Percentiles rank a stretch among this genome's conserved stretches.
phyloP scores from a whole-genome alignment of 2,329 filamentous ascomycete genomes.

The Botryotinia globosa region DNA sequence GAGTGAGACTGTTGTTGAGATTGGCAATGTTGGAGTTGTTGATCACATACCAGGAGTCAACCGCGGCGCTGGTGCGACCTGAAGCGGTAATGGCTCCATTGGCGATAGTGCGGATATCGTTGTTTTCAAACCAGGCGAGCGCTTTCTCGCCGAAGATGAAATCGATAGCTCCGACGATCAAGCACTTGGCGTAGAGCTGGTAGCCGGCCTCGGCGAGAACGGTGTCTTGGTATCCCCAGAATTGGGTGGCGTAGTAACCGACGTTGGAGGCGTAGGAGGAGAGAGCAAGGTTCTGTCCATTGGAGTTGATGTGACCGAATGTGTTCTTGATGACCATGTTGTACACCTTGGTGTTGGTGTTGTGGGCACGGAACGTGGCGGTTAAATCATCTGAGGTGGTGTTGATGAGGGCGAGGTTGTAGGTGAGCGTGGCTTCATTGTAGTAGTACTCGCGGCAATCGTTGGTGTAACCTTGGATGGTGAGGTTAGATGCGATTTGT shows the following conservation, averaged over 20 bases:
- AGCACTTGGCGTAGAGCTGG: slow-evolving; percentile 54
- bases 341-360: slow-evolving; percentile 54
- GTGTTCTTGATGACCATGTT: slow-evolving; percentile 51
- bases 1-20: slow-evolving; percentile 41
- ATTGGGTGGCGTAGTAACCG: slow-evolving; percentile 55
- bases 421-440: slow-evolving; percentile 49
- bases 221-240: slow-evolving; percentile 58
- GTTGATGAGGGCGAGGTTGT: slow-evolving; percentile 43
- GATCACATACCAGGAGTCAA: slow-evolving; percentile 52
- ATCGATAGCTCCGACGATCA: slow-evolving; percentile 57
- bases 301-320: slow-evolving; percentile 31
- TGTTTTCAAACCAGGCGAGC: slow-evolving; percentile 50
- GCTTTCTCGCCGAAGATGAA: slow-evolving; percentile 57
- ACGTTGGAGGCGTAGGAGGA: slow-evolving; percentile 51
- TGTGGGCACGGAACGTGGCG: slow-evolving; percentile 34
- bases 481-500: slow-evolving; percentile 46
- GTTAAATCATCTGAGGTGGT: slow-evolving; percentile 44
- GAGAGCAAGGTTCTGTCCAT: slow-evolving; percentile 54
- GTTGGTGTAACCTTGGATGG: slow-evolving; percentile 53
- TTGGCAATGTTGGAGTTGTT: slow-evolving; percentile 50
- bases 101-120: slow-evolving; percentile 45
- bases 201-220: slow-evolving; percentile 48
- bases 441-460: slow-evolving; percentile 45
- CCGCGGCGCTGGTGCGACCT: slow-evolving; percentile 41
- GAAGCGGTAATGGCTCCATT: slow-evolving; percentile 48